Evolutionary conservation across 768 basidiomycete species (phyloP), one percentile per base, ranked within the genome.

Genomic region (Leccinellum luteum): DNA sequence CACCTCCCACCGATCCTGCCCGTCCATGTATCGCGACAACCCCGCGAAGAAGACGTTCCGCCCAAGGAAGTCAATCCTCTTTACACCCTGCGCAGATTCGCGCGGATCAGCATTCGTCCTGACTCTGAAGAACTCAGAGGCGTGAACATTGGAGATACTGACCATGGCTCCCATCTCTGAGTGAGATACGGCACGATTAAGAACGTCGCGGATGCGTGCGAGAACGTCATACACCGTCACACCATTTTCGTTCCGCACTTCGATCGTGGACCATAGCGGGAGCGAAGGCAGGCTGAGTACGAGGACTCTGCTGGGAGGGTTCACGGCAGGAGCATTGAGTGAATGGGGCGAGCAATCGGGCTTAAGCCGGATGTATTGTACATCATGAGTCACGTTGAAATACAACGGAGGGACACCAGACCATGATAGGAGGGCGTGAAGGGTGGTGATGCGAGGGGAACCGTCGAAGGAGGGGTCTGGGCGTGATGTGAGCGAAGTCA

Each of bases 61-160:
- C 31, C 74, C 73, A 58, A 77, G 66, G 62, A 75, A 74, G 60
- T 77, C 76, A 27, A 77, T 66, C 64, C 74, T 60, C 67, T 75
- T 77, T 27, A 77, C 57, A 8, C 76, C 76, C 64, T 77, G 76
- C 61, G 58, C 61, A 66, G 61, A 69, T 66, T 77, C 74, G 64
- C 68, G 62, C 65, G 65, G 70, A 58, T 72, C 72, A 64, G 68
- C 52, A 53, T 27, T 43, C 12, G 68, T 63, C 60, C 70, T 56
- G 47, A 60, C 65, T 62, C 70, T 60, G 58, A 70, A 73, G 43
- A 61, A 72, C 21, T 70, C 67, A 57, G 67, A 63, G 60, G 61
- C 70, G 54, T 43, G 41, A 52, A 48, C 59, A 56, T 58, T 60
- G 38, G 49, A 56, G 49, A 50, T 10, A 64, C 62, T 63, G 53